phyloP scores from a whole-genome alignment of 768 basidiomycete species.

The Lanmaoa pseudosensibilis region DNA sequence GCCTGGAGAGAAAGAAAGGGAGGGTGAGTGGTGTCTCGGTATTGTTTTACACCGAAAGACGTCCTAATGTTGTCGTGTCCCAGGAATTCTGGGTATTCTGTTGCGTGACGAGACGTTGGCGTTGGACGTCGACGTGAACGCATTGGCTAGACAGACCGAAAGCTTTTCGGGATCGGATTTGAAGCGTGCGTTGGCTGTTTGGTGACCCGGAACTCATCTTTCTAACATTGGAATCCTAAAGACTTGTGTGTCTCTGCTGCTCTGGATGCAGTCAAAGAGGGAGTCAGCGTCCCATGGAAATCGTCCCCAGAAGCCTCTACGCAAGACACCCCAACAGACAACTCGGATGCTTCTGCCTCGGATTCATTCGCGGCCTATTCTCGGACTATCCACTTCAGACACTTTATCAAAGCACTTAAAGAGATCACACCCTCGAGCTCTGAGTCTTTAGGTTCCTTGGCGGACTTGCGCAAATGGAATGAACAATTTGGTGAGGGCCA shows the following conservation, averaged over 20 bases:
- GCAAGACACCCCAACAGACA: neutral
- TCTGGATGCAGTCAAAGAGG: conserved; percentile 87
- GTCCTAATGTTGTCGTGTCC: conserved; percentile 4
- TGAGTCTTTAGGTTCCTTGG: conserved; percentile 72
- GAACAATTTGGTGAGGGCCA: conserved; percentile 91
- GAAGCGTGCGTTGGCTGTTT: conserved; percentile 63
- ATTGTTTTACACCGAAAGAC: neutral
- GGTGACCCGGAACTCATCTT: neutral
- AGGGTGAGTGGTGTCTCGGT: conserved; percentile 52
- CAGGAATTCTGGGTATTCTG: conserved; percentile 86
- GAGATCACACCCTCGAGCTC: conserved; percentile 92
- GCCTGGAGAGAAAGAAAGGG: conserved; percentile 81
- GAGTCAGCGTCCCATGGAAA: conserved; percentile 77
- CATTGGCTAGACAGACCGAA: conserved; percentile 70
- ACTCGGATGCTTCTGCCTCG: conserved; percentile 8
- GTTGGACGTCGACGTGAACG: conserved; percentile 58
- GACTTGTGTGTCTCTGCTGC: conserved; percentile 94
- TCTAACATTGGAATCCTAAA: conserved; percentile 32
- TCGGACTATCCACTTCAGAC: conserved; percentile 52
- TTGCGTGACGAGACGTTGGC: conserved; percentile 77
- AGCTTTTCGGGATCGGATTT: conserved; percentile 93
- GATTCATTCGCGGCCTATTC: conserved; percentile 10
- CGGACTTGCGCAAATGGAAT: conserved; percentile 84
- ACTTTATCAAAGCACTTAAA: conserved; percentile 82
- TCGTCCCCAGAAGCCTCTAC: conserved; percentile 6